phyloP scores from a whole-genome alignment of 2,329 filamentous ascomycete genomes.

The Ceratocystis colombiana region DNA sequence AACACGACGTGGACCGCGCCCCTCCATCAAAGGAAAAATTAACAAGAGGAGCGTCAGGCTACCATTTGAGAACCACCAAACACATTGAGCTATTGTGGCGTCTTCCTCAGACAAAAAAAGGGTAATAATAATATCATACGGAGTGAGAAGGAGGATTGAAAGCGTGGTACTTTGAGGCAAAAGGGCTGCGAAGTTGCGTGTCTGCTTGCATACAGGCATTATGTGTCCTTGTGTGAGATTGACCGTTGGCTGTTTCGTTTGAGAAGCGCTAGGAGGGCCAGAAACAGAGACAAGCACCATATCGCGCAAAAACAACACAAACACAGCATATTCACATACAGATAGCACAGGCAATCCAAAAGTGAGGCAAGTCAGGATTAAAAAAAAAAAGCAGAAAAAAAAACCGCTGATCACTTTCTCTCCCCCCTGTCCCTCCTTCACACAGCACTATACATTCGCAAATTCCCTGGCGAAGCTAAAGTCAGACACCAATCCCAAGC shows the following conservation, averaged over 20 bases:
- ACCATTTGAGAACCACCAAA: not conserved
- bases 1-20: slow-evolving; percentile 1
- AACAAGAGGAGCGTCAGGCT: not conserved
- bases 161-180: slow-evolving; percentile 12
- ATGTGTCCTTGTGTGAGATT: not conserved
- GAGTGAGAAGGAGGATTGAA: not conserved
- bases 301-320: not conserved
- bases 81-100: not conserved
- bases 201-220: not conserved
- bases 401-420: not conserved
- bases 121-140: not conserved
- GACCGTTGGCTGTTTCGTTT: not conserved
- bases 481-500: not conserved
- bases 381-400: not conserved
- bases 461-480: not conserved
- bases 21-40: not conserved
- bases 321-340: not conserved
- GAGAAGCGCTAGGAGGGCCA: not conserved
- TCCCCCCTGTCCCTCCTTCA: not conserved
- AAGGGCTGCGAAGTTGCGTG: slow-evolving; percentile 2
- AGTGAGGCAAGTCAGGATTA: too few relatives aligned
- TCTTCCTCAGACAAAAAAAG: not conserved
- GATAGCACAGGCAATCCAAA: not conserved
- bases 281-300: not conserved
- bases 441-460: not conserved